Evolutionary conservation across 129 eudicot genomes (phyloP).

Genomic region (Artemisia argyi): DNA sequence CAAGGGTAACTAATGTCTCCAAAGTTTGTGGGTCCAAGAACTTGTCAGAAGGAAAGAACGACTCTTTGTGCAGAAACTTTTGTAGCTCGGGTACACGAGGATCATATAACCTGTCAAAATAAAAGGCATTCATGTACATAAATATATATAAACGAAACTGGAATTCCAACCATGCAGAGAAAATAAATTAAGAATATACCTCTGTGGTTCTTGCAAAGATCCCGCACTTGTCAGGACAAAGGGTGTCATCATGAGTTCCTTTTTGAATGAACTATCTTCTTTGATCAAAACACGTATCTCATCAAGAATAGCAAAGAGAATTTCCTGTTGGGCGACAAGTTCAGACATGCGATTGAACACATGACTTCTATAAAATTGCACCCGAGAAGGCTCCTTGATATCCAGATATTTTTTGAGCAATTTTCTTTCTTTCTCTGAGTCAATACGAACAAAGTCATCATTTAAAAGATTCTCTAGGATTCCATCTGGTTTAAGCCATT

Average conservation of each 20-base stretch:
- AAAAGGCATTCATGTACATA: constrained; percentile 16
- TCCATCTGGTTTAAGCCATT: constrained; percentile 88
- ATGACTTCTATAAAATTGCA: constrained; percentile 72
- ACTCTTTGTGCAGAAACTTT: constrained; percentile 58
- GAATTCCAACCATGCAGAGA: constrained; percentile 1
- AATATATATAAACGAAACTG: neutral
- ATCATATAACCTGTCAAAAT: constrained; percentile 84
- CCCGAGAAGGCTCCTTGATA: constrained; percentile 69
- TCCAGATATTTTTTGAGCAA: constrained; percentile 59
- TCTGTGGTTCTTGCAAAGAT: constrained; percentile 78
- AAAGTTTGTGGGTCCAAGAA: constrained; percentile 70
- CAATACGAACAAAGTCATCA: constrained; percentile 86
- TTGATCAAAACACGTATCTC: constrained; percentile 67
- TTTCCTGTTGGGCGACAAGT: constrained; percentile 49
- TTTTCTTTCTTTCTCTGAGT: constrained; percentile 79
- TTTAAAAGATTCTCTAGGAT: constrained; percentile 68
- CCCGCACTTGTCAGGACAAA: constrained; percentile 77
- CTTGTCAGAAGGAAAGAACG: constrained; percentile 75
- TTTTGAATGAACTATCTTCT: constrained; percentile 69
- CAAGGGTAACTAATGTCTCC: constrained; percentile 70
- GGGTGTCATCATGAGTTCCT: constrained; percentile 62
- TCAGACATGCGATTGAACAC: constrained; percentile 76
- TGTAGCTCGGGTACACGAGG: constrained; percentile 84
- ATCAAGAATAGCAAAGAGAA: constrained; percentile 61
- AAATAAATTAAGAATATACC: constrained; percentile 43